Evolutionary conservation across 2,329 filamentous ascomycete genomes (phyloP), one percentile per base, ranked within the genome.

Genomic region (Diaporthe ilicicola): DNA sequence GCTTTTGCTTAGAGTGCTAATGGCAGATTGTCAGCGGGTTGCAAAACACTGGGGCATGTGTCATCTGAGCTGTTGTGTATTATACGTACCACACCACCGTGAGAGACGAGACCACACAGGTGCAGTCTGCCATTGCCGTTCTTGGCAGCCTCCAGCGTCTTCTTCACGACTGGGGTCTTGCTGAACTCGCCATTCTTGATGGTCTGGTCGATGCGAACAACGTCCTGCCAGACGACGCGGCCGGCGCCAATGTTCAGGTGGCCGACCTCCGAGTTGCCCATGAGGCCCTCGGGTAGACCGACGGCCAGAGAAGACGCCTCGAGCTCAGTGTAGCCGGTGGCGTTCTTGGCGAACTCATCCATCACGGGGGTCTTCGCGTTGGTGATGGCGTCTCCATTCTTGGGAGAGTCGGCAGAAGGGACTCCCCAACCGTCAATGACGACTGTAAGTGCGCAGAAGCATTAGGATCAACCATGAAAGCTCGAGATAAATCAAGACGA

Each of bases 381-480:
- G 77, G 95, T 91, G 82, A 99, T 98, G 80, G 96, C 96, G 86
- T 99, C 95, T 83, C 96, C 95, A 83, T 97, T 83, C 79, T 93
- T 93, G 78, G 93, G 93, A 70, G 94, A 97, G 71, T 91, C 85
- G 76, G 92, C 91, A 74, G 90, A 90, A 78, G 95, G 90, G 78
- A 98, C 90, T 80, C 96, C 96, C 96, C 96, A 99, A 80, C 96
- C 96, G 86, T 99, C 96, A 87, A 99, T 99, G 84, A 98, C 96
- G 89, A 99, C 93, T 94, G 79, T 80, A 81, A 64, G 81, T 82
- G 75, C 84, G 84, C 76, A 87, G 79, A 64, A 89, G 79, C 79
- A 88, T 80, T 77, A 87, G 82, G 72, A 88, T 89, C 87, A 90
- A 87, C 87, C 86, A 90, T 71, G 83, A 84, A 70, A 89, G 77